Percentiles rank a stretch among this genome's conserved stretches.
phyloP scores from a whole-genome alignment of 345 rosid genomes.

The Euphorbia pulcherrima region DNA sequence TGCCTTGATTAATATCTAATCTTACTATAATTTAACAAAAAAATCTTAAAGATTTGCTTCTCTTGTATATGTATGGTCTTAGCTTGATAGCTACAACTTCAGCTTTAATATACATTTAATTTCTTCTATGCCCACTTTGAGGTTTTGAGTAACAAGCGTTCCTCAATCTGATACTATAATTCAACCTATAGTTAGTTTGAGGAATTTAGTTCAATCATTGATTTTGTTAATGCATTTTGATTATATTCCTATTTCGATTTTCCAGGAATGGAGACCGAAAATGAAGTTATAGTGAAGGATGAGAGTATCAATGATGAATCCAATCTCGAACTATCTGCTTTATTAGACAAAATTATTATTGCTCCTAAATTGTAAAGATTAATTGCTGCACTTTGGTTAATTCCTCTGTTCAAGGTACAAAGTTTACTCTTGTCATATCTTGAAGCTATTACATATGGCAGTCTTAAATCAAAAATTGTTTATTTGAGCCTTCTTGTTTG shows the following conservation, averaged over 20 bases:
- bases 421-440: too few relatives aligned
- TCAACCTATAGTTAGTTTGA: background rate
- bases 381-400: too few relatives aligned
- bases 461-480: too few relatives aligned
- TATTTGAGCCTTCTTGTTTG: too few relatives aligned
- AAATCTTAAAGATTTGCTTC: background rate
- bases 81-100: background rate
- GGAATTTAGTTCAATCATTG: background rate
- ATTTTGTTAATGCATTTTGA: background rate
- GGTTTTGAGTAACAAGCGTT: background rate
- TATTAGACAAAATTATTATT: conserved; percentile 32
- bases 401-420: too few relatives aligned
- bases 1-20: background rate
- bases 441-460: too few relatives aligned
- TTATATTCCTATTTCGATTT: conserved; percentile 13
- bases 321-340: conserved; percentile 27
- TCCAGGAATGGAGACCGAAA: conserved; percentile 58
- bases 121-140: background rate
- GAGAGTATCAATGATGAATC: conserved; percentile 29
- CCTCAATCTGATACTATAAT: background rate
- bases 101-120: background rate
- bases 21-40: background rate
- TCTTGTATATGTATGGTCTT: background rate
- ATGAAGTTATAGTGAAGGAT: conserved; percentile 33
- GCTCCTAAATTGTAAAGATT: too few relatives aligned